Evolutionary conservation across 2,329 filamentous ascomycete genomes (phyloP), one percentile per base, ranked within the genome.

Genomic region (Exserohilum turcica): DNA sequence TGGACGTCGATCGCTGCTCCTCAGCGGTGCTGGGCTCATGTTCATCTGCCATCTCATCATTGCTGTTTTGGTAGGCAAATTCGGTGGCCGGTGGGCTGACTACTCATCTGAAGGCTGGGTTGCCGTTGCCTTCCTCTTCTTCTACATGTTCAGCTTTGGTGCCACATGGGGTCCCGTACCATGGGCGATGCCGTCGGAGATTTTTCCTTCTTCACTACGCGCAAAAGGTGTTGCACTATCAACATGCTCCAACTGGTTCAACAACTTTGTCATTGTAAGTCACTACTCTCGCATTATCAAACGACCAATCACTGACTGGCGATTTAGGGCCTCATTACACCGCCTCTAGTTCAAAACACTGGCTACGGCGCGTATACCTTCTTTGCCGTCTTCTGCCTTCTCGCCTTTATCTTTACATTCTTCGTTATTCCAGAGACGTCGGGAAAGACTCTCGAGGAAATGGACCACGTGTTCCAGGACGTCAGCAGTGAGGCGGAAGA

Each of bases 171-270:
- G 80, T 0, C 80, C 80, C 2, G 76, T 83, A 0, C 77, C 74
- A 1, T 82, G 77, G 79, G 77, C 74, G 3, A 69, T 81, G 67
- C 70, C 73, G 0, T 77, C 79, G 27, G 84, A 91, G 56, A 84
- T 90, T n/a, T 88, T 88, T 37, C 84, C 84, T 0, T 81, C 80
- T 1, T 79, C 78, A 0, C 73, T 84, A 0, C 78, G 86, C 6
- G 85, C 86, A 2, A 89, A 88, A 67, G 87, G 87, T 29, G 85
- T 87, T 0, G 85, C 85, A 1, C 74, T 88, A 2, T 84, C 84
- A 0, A 87, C 85, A 0, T 84, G 80, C 53, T 81, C 80, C 5
- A 87, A 86, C 72, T 90, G 87, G 76, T 71, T 86, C 2, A 84
- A 82, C 66, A 86, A 87, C 67, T 87, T 87, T 57, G 81, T 85